Percentiles rank a stretch among this genome's conserved stretches.
Evolutionary conservation across 768 basidiomycete genomes (phyloP).

Genomic region (Cystofilobasidium ferigula): DNA sequence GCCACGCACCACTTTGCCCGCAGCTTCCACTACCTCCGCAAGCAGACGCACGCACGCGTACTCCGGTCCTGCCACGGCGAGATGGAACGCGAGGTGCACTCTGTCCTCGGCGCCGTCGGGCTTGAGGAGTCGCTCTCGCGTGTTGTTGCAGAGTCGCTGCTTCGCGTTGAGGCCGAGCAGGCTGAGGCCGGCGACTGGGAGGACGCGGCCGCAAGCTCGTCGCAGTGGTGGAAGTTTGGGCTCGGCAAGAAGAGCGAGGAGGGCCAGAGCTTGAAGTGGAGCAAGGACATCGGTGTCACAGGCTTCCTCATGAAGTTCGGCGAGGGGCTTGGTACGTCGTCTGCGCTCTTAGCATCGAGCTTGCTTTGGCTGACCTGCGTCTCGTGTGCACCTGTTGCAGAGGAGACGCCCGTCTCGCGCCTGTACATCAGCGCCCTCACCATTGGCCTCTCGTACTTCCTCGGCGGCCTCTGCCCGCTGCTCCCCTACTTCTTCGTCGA

Average conservation of each 20-base stretch:
- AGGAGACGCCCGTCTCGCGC: constrained; percentile 75
- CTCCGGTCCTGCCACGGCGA: constrained; percentile 79
- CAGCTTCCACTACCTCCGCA: constrained; percentile 26
- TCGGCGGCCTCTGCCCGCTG: constrained; percentile 82
- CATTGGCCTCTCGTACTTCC: constrained; percentile 62
- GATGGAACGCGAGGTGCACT: constrained; percentile 88
- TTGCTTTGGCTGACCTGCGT: background rate
- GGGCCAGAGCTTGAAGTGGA: constrained; percentile 57
- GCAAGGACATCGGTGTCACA: constrained; percentile 71
- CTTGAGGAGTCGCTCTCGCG: constrained; percentile 71
- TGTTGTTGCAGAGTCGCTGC: constrained; percentile 63
- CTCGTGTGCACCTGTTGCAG: constrained; percentile 40
- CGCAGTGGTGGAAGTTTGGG: constrained; percentile 27
- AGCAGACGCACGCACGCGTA: constrained; percentile 54
- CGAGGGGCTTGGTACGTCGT: constrained; percentile 65
- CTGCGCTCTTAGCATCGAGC: background rate
- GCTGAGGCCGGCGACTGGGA: constrained; percentile 46
- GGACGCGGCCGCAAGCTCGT: constrained; percentile 37
- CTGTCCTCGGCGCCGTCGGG: constrained; percentile 76
- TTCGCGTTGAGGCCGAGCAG: constrained; percentile 40
- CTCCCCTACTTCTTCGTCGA: constrained; percentile 70
- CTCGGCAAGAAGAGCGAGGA: constrained; percentile 34
- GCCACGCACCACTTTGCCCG: background rate
- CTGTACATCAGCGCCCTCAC: constrained; percentile 86
- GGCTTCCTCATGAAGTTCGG: constrained; percentile 93